Evolutionary conservation across 768 basidiomycete genomes (phyloP), one percentile per base, ranked within the genome.

Genomic region (Galerina sulciceps): DNA sequence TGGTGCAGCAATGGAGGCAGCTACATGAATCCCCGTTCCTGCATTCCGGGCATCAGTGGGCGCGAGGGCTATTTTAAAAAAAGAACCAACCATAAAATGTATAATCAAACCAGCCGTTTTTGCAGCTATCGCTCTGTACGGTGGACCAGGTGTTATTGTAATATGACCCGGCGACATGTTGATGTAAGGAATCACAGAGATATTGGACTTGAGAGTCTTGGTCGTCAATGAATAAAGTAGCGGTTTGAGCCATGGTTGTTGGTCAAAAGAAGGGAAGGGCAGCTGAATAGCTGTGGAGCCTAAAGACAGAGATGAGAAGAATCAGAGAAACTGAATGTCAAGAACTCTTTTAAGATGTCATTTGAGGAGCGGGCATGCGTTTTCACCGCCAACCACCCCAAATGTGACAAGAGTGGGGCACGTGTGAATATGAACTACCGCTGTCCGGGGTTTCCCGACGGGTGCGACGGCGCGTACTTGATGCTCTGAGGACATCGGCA

Each of bases 101-200:
- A 51, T 77, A 73, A 48, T 71, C 59, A 59, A 79, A 79, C 77
- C 77, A 79, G 37, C 75, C 77, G 48, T 69, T 65, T 22, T 31
- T 61, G 53, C 79, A 79, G 18, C 60, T 57, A 34, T 65, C 60
- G 48, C 65, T 67, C 18, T 68, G 62, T 36, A 74, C 70, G 11
- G 72, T 69, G 9, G 76, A 74, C 77, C 79, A 78, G 4, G 76
- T 77, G 58, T 74, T 72, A 59, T 74, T 75, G 58, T 71, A 75
- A 61, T 75, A 79, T 15, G 75, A 65, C 18, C 75, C 74, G 31
- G 68, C 59, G 10, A 77, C 73, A 8, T 53, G 58, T 43, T 77
- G 69, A 38, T 75, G 69, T 11, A 67, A 62, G 3, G 75, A 68
- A 10, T 73, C 69, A 57, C 79, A 80, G 11, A 77, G 68, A 58